Evolutionary conservation across 208 protist species (phyloP), one percentile per base, ranked within the genome.

Genomic region (Tritrichomonas musculus): DNA sequence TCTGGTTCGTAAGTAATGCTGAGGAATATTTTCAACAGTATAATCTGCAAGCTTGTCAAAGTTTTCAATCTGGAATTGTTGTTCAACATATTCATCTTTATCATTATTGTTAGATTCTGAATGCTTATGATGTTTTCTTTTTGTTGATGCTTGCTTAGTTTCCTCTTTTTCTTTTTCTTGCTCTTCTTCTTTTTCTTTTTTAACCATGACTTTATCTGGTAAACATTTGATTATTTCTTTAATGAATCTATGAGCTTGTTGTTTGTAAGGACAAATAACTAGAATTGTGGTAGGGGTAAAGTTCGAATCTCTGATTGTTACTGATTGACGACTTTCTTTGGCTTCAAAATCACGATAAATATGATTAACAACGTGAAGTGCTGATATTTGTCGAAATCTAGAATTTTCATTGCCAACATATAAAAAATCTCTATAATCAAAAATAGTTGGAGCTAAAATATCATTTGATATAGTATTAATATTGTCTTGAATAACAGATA

Each of bases 341-440:
- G 30, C 30, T 47, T 88, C 41, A 88, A 88, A 57, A 60, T 88
- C 77, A 88, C 47, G 33, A 57, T 53, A 57, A 60, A 88, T 47
- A 57, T 88, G 77, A 88, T 88, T 88, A 5, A 88, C 2, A 39
- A 88, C 77, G n/a, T 88, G 77, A 39, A 88, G 47, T 88, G 47
- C 77, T 33, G 77, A 30, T 5, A 57, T 53, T 60, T 88, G 25
- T 17, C 77, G 41, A 50, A 88, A 53, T 53, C 33, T 50, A 30
- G 33, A 33, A 1, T 82, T 39, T n/a, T 44, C 41, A 33, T 88
- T 57, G 11, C 41, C 47, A 53, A 49, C 41, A 49, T 88, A 88
- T 22, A 88, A 39, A 49, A 88, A 88, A 49, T 88, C 77, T 57
- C 47, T 0, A 49, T 88, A 88, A 60, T 88, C 77, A 88, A 88